Evolutionary conservation across 2,329 filamentous ascomycete species (phyloP), one percentile per base, ranked within the genome.

Genomic region (Botrytis cinerea): DNA sequence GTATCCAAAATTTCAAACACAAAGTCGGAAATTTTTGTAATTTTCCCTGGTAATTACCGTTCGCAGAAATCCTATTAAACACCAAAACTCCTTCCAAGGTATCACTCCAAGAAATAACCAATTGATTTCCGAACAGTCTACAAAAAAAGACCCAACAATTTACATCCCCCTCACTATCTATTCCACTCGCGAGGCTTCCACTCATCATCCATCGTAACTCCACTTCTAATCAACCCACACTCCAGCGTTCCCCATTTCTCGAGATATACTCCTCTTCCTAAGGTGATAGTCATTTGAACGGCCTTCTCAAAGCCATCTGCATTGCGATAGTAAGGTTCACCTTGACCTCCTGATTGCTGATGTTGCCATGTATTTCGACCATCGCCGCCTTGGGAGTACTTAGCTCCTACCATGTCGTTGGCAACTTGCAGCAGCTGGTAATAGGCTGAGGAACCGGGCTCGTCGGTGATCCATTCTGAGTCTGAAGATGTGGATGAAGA

Each of bases 281-380:
- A 82, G 74, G 84, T 83, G 28, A 84, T 85, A 28, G 85, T 80
- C 71, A 87, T 80, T 73, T 83, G 82, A 73, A 87, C 83, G 2
- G 81, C 84, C 70, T 81, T 80, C 7, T 83, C 82, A 71, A 87
- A 81, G 0, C 86, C 87, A 3, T 82, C 83, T 0, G 84, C 75
- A 70, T 85, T 81, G 73, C 87, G 84, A 78, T 87, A 86, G 74
- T 84, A 89, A 4, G 86, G 86, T 77, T 89, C 87, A 20, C 85
- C 86, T 46, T 83, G 73, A 1, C 87, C 87, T 48, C 87, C 87
- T 4, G 80, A 82, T 78, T 89, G 87, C 35, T 83, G 83, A 4
- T 78, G 79, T 77, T 88, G 87, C 87, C 87, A 89, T 25, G 83
- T 85, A 78, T 88, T 88, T 45, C 87, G 80, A 78, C 64, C 82